A percentile compares a stretch with the other conserved stretches of the same genome.
Evolutionary conservation across 1,139 yeast species (phyloP).

Genomic region (Zygosaccharomyces sapae): DNA sequence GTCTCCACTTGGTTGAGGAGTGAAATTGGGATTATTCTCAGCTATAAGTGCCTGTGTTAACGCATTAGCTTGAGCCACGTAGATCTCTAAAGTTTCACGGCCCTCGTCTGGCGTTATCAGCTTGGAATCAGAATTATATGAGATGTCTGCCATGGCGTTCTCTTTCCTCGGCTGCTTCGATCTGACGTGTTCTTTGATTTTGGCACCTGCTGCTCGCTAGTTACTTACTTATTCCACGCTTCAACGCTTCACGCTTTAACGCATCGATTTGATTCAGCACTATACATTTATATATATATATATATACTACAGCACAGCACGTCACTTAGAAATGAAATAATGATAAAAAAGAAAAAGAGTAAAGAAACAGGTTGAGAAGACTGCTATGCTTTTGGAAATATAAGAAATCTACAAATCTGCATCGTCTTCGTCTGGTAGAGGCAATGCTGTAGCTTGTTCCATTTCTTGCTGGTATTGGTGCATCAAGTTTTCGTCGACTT

Average conservation of each 20-base stretch:
- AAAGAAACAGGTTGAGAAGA: no score
- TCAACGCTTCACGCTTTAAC: no score
- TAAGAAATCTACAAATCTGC: conserved; percentile 85
- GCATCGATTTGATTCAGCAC: background rate
- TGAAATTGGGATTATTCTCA: conserved; percentile 53
- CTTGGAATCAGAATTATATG: conserved; percentile 30
- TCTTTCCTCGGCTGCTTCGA: no score
- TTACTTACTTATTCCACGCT: no score
- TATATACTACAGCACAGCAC: background rate
- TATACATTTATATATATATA: conserved; percentile 5
- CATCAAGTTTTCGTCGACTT: conserved; percentile 94
- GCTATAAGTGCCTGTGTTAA: conserved; percentile 57
- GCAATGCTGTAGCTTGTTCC: conserved; percentile 99
- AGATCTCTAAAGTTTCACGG: conserved; percentile 43
- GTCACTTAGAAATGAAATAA: no score
- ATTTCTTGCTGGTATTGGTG: conserved; percentile 98
- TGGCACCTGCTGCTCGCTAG: background rate
- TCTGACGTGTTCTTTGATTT: background rate
- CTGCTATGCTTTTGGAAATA: no score
- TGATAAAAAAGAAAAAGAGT: conserved; percentile 7
- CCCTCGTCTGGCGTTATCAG: conserved; percentile 19
- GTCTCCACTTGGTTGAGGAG: conserved; percentile 58
- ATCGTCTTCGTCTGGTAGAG: conserved; percentile 99
- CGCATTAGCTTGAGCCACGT: conserved; percentile 60
- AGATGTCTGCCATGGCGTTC: conserved; percentile 4